Evolutionary conservation across 202 grass and related monocot genomes (phyloP).

Genomic region (Zizania palustris): DNA sequence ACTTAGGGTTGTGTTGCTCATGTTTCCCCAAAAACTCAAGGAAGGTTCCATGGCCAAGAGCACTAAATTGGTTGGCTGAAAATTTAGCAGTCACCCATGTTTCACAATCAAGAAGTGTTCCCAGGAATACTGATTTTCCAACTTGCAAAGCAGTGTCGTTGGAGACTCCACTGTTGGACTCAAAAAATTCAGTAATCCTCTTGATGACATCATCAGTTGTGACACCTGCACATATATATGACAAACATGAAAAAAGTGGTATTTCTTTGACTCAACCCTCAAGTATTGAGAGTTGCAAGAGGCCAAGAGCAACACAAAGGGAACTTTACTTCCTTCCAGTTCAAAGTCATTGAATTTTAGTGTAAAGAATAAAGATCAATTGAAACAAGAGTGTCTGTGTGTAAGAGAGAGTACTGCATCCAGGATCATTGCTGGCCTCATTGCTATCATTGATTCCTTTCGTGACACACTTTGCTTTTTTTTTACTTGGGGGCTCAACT

Average conservation of each 20-base stretch:
- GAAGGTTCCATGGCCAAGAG: slow-evolving; percentile 82
- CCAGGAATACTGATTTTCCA: slow-evolving; percentile 48
- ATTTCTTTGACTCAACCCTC: slow-evolving; percentile 29
- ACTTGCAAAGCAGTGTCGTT: slow-evolving; percentile 30
- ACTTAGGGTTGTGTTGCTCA: slow-evolving; percentile 42
- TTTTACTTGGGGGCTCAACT: slow-evolving; percentile 56
- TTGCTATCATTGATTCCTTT: slow-evolving; percentile 35
- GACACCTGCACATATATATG: slow-evolving; percentile 52
- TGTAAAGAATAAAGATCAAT: neutral
- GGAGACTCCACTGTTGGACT: slow-evolving; percentile 50
- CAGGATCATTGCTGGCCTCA: slow-evolving; percentile 12
- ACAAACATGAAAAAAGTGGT: slow-evolving; percentile 5
- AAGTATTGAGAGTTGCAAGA: neutral
- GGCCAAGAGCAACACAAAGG: neutral
- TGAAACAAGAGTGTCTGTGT: neutral
- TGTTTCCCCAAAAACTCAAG: slow-evolving; percentile 79
- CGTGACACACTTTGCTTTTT: slow-evolving; percentile 43
- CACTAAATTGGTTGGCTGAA: slow-evolving; percentile 68
- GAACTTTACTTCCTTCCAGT: neutral
- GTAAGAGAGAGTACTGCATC: slow-evolving; percentile 29
- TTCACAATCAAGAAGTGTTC: slow-evolving; percentile 69
- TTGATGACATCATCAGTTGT: slow-evolving; percentile 67
- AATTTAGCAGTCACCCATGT: slow-evolving; percentile 61
- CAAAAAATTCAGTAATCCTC: slow-evolving; percentile 67
- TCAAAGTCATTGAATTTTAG: neutral